Evolutionary conservation across 78 protist species (phyloP).

Genomic region (Dictyostelium intermedium): DNA sequence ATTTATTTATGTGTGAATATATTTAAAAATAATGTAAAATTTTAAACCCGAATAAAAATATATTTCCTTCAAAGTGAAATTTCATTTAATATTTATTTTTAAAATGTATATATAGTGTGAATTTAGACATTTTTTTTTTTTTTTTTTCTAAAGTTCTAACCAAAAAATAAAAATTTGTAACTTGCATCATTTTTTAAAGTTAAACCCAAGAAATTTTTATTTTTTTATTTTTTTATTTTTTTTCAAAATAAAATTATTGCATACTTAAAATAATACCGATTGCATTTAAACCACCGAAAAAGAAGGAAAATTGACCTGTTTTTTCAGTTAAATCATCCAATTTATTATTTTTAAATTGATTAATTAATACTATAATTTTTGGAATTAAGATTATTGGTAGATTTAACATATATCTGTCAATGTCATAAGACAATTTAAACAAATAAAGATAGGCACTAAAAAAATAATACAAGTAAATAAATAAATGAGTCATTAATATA

Average conservation of each 20-base stretch:
- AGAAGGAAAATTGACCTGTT: conserved; percentile 44
- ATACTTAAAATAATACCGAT: conserved; percentile 17
- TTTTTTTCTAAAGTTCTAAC: too few species aligned
- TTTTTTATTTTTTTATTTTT: background rate
- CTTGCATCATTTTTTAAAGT: too few species aligned
- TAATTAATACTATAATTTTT: background rate
- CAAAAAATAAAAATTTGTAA: too few species aligned
- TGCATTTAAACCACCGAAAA: conserved; percentile 48
- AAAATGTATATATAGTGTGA: too few species aligned
- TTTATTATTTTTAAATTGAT: background rate
- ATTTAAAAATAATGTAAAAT: too few species aligned
- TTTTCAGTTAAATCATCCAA: background rate
- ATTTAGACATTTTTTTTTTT: too few species aligned
- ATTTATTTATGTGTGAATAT: too few species aligned
- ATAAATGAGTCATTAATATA: background rate
- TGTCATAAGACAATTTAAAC: background rate
- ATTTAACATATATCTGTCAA: background rate
- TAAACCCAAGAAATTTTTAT: too few species aligned
- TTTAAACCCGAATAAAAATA: too few species aligned
- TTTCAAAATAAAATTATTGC: background rate
- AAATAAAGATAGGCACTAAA: conserved; percentile 28
- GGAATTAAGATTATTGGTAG: conserved; percentile 48
- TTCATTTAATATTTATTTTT: too few species aligned
- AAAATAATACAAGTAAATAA: background rate
- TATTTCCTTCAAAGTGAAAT: too few species aligned